Base-by-base conservation (phyloP, 352 stramenopile genomes). In the Globisporangium barbulae region DNA sequence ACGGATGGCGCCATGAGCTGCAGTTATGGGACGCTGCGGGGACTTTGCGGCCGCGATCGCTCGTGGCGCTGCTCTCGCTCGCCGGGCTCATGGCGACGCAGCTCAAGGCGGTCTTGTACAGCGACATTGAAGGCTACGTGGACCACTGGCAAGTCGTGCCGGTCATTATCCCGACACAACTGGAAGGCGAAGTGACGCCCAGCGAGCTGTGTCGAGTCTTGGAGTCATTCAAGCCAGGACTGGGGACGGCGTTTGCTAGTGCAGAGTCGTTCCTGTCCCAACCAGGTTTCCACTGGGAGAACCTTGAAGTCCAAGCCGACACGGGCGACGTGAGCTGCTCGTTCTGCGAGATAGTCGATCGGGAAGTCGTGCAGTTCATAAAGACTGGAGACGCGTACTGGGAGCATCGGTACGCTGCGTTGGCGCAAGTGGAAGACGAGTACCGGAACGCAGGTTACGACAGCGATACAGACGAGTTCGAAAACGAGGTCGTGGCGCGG, bases 401-500 rank as follows among this genome's bases (percentile, higher is more conserved):
- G 17, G 45, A 52, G 45, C 45, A 52, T 28, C 21, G 45, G 45
- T 52, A 28, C 45, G 45, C n/a, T 28, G 45, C 45, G 45, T 52
- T 52, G 45, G 45, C 4, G 45, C 45, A 28, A 52, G 21, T 28
- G 19, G 2, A 52, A 19, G 21, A 52, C 45, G 45, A 52, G 21
- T 52, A 5, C 21, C 45, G 45, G 19, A 28, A 52, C 45, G 45
- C 45, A 30, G 45, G 45, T 19, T 28, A 52, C 45, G 9, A 52
- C 19, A 52, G 45, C 45, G 45, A 52, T 52, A 52, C 45, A 52
- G 45, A 52, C 17, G 45, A 52, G 45, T 52, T 52, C 21, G 45
- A 52, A n/a, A n/a, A n/a, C n/a, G n/a, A n/a, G n/a, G n/a, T n/a
- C n/a, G n/a, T n/a, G 45, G 45, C 45, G 17, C 45, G 45, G 21